Evolutionary conservation across 192 early-diverging fungal species (phyloP).

Genomic region (Backusella tarrabulga): DNA sequence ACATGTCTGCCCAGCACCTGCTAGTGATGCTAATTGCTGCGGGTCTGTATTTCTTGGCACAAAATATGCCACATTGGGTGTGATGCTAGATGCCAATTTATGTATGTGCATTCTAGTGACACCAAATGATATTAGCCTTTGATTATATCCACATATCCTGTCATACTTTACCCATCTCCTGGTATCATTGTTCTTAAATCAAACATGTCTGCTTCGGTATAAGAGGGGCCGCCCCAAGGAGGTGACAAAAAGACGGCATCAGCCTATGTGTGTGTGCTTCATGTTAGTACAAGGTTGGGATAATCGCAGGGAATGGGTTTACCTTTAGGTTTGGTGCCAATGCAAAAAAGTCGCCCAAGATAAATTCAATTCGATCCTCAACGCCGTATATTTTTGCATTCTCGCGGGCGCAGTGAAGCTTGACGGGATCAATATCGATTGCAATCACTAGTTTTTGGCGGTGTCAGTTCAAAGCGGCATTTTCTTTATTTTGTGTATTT

Average conservation of each 20-base stretch:
- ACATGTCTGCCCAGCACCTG: constrained; percentile 54
- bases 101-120: constrained; percentile 59
- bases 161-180: constrained; percentile 60
- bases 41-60: constrained; percentile 81
- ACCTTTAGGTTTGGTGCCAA: constrained; percentile 67
- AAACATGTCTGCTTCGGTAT: constrained; percentile 56
- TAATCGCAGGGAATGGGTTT: neutral
- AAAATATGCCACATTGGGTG: constrained; percentile 80
- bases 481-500: constrained; percentile 7
- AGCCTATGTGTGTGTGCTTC: constrained; percentile 38
- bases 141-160: neutral
- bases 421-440: constrained; percentile 83
- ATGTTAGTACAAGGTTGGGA: constrained; percentile 6
- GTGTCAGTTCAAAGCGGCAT: neutral
- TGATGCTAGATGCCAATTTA: constrained; percentile 59
- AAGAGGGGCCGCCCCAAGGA: constrained; percentile 93
- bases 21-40: constrained; percentile 60
- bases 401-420: constrained; percentile 75
- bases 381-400: constrained; percentile 94
- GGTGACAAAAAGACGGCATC: constrained; percentile 93
- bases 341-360: constrained; percentile 84
- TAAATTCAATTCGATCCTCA: constrained; percentile 88
- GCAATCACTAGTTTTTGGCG: constrained; percentile 66
- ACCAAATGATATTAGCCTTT: neutral
- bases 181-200: constrained; percentile 74